phyloP scores from a whole-genome alignment of 345 rosid genomes.

The Linum lewisii region DNA sequence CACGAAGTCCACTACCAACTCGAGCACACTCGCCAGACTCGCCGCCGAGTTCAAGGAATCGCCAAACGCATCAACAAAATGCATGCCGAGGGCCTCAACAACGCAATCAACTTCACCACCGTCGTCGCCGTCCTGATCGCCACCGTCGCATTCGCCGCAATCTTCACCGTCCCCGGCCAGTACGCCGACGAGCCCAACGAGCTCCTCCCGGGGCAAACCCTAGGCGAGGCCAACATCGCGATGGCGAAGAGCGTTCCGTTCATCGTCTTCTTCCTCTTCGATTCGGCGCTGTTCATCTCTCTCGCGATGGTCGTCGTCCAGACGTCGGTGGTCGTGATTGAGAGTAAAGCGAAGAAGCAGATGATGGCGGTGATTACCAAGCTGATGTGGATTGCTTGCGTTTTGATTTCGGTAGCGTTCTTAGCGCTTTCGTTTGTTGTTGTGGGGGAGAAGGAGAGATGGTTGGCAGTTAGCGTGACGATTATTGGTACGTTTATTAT shows the following conservation, averaged over 20 bases:
- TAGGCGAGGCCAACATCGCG: constrained; percentile 2
- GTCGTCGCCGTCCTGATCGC: constrained; percentile 3
- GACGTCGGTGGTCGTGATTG: constrained; percentile 1
- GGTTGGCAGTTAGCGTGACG: not conserved
- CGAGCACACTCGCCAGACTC: not conserved
- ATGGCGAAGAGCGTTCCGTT: not conserved
- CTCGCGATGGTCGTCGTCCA: constrained; percentile 1
- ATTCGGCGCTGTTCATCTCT: not conserved
- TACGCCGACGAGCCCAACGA: not conserved
- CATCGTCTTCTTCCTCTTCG: constrained; percentile 4
- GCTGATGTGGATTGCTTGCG: constrained; percentile 2
- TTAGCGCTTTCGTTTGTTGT: not conserved
- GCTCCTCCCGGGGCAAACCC: not conserved
- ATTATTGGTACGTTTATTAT: not conserved
- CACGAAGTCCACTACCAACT: constrained; percentile 2
- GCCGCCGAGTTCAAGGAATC: not conserved
- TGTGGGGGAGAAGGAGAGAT: not conserved
- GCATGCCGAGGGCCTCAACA: constrained; percentile 1
- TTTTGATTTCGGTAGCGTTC: not conserved
- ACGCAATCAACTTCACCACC: not conserved
- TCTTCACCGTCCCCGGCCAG: constrained; percentile 4
- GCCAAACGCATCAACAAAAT: constrained; percentile 1
- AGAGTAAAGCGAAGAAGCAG: constrained; percentile 4
- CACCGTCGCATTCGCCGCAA: not conserved
- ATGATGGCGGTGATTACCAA: constrained; percentile 2